These are phyloP conservation scores for Cytospora leucostoma DNA, from an alignment of 2,329 filamentous ascomycete species.

Conservation along the genomic window DNA sequence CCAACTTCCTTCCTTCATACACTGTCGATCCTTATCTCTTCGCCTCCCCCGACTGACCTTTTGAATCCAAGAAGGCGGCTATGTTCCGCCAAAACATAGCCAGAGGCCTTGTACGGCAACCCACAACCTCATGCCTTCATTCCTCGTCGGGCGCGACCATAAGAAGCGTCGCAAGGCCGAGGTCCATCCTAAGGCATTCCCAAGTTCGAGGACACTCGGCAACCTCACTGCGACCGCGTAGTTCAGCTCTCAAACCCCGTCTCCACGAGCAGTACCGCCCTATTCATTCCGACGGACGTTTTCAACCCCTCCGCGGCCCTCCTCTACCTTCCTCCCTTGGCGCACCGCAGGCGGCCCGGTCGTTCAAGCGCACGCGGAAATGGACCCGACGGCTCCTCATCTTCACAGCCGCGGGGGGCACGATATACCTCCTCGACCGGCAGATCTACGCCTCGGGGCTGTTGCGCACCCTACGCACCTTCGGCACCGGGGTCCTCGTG, in stretches of 20 bases:
- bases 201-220: constrained; percentile 11
- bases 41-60: constrained; percentile 4
- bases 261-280: constrained; percentile 28
- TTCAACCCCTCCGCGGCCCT: constrained; percentile 65
- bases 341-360: constrained; percentile 67
- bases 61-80: constrained; percentile 18
- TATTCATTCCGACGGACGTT: constrained; percentile 44
- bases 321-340: constrained; percentile 80
- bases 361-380: constrained; percentile 69
- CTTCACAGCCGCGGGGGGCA: constrained; percentile 59
- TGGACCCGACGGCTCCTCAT: constrained; percentile 76
- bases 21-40: background rate
- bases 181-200: constrained; percentile 8
- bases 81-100: constrained; percentile 28
- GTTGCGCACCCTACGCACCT: constrained; percentile 77
- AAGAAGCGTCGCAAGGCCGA: constrained; percentile 3
- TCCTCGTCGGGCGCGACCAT: constrained; percentile 9
- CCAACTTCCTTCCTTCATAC: background rate
- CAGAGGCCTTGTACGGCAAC: constrained; percentile 20
- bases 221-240: constrained; percentile 8
- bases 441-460: constrained; percentile 79
- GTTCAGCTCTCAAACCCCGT: constrained; percentile 23
- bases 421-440: constrained; percentile 68
- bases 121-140: background rate
- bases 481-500: constrained; percentile 74